phyloP scores from a whole-genome alignment of 2,329 filamentous ascomycete species.

The Calonectria montana region DNA sequence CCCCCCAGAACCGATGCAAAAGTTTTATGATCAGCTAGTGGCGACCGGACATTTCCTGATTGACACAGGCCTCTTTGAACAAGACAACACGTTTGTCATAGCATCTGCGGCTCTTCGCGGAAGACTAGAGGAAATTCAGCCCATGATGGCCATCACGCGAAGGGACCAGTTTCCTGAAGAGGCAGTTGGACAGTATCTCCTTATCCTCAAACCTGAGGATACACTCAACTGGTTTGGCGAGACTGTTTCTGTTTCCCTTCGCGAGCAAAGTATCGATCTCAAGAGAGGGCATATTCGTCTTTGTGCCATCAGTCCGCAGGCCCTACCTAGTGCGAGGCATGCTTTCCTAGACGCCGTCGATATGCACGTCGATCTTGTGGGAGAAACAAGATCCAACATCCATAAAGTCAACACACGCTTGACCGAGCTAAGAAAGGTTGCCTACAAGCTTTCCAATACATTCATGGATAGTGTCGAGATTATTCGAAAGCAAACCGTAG shows the following conservation, averaged over 20 bases:
- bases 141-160: constrained; percentile 79
- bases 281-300: constrained; percentile 88
- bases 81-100: constrained; percentile 83
- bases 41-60: constrained; percentile 90
- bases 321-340: constrained; percentile 80
- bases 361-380: constrained; percentile 86
- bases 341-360: constrained; percentile 83
- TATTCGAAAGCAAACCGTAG: constrained; percentile 85
- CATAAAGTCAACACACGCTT: constrained; percentile 91
- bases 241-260: constrained; percentile 75
- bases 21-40: constrained; percentile 84
- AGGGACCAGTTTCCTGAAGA: constrained; percentile 74
- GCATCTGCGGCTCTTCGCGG: constrained; percentile 83
- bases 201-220: constrained; percentile 86
- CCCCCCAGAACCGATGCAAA: constrained; percentile 72
- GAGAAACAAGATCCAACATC: constrained; percentile 93
- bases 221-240: constrained; percentile 85
- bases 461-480: constrained; percentile 99
- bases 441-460: constrained; percentile 95
- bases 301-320: constrained; percentile 87
- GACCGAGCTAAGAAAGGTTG: constrained; percentile 94
- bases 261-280: constrained; percentile 84
- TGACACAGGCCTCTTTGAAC: constrained; percentile 75
- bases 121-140: constrained; percentile 83
- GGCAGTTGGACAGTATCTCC: constrained; percentile 78